Conservation (phyloP, 306 rosid genomes). For the Quercus gilva region DNA sequence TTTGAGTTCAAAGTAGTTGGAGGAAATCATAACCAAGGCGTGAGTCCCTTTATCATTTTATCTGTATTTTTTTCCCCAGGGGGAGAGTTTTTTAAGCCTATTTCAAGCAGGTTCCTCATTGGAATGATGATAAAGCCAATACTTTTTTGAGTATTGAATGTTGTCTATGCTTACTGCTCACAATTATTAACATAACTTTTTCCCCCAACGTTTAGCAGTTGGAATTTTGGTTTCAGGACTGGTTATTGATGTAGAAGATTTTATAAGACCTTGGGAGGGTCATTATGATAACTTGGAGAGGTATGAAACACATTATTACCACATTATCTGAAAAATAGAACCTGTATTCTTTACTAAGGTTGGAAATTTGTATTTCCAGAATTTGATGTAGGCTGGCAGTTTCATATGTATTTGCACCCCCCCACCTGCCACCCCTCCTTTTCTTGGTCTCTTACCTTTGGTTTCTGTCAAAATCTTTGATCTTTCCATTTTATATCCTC, state of each 20-base stretch:
- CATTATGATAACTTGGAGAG: slow-evolving; percentile 61
- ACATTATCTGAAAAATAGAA: no score
- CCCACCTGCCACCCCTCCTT: no score
- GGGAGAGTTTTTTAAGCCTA: background rate
- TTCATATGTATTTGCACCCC: no score
- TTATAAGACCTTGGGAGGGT: slow-evolving; percentile 78
- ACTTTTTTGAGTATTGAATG: background rate
- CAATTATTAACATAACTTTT: background rate
- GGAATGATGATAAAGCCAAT: slow-evolving; percentile 16
- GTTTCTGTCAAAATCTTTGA: no score
- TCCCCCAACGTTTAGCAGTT: slow-evolving; percentile 67
- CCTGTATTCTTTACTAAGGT: no score
- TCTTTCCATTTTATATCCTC: no score
- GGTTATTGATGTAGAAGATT: slow-evolving; percentile 67
- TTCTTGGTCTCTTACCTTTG: no score
- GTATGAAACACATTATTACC: slow-evolving; percentile 24
- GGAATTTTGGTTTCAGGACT: slow-evolving; percentile 76
- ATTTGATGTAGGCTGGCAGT: background rate
- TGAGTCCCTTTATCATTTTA: slow-evolving; percentile 33
- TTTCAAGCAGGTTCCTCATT: background rate
- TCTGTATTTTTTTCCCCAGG: background rate
- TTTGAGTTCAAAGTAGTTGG: slow-evolving; percentile 51
- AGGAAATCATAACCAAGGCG: slow-evolving; percentile 42
- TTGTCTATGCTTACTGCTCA: slow-evolving; percentile 14
- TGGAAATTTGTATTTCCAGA: background rate